Evolutionary conservation across 331 rosid genomes (phyloP).

Genomic region (Prunus yedoensis): DNA sequence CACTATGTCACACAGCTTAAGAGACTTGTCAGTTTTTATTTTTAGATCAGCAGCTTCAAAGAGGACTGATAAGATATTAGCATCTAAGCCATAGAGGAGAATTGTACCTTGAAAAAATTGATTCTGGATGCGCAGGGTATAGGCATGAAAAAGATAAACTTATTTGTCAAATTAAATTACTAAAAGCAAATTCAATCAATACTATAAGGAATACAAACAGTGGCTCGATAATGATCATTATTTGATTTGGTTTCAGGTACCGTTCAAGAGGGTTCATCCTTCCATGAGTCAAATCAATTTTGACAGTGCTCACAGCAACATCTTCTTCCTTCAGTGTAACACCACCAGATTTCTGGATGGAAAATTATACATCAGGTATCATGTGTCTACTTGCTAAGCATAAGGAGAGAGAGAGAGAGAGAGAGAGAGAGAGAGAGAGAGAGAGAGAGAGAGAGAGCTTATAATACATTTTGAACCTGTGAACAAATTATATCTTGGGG

Average conservation of each 20-base stretch:
- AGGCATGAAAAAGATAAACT: constrained; percentile 36
- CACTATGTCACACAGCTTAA: constrained; percentile 1
- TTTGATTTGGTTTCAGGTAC: constrained; percentile 30
- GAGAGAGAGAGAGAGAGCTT: not conserved
- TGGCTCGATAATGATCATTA: constrained; percentile 6
- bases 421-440: not conserved
- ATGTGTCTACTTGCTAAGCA: not conserved
- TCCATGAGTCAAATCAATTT: constrained; percentile 62
- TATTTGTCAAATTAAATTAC: constrained; percentile 16
- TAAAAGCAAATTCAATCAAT: not conserved
- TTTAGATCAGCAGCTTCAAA: constrained; percentile 2
- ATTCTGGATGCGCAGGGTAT: constrained; percentile 49
- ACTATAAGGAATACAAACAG: constrained; percentile 1
- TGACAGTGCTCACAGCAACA: constrained; percentile 52
- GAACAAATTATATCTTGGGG: constrained; percentile 68
- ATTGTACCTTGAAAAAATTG: constrained; percentile 59
- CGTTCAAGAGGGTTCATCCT: constrained; percentile 58
- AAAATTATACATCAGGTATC: constrained; percentile 5
- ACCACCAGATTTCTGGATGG: constrained; percentile 36
- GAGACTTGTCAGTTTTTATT: not conserved
- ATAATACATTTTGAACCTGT: constrained; percentile 43
- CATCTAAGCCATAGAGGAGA: not conserved
- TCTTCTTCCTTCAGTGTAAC: constrained; percentile 53
- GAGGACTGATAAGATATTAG: constrained; percentile 3
- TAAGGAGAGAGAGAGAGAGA: not conserved